phyloP scores from a whole-genome alignment of 352 stramenopile genomes.

The Pythium utonaiense region DNA sequence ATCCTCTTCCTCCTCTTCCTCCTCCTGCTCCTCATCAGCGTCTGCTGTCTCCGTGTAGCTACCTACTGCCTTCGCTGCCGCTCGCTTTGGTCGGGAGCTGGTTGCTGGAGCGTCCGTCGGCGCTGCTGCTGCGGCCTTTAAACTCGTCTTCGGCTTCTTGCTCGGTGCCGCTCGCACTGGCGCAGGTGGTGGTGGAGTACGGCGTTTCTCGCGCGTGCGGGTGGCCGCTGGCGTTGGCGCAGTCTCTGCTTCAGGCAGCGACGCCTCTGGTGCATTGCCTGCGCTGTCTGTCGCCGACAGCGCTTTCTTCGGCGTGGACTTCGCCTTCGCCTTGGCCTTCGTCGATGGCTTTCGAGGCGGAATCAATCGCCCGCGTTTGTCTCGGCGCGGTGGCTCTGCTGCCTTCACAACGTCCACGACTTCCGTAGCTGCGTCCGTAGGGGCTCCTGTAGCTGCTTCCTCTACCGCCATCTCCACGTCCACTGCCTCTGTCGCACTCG shows the following conservation, averaged over 20 bases:
- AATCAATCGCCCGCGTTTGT: background rate
- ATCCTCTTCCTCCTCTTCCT: slow-evolving; percentile 1
- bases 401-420: background rate
- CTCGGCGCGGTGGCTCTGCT: background rate
- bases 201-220: slow-evolving; percentile 7
- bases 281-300: background rate
- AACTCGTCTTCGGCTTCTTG: background rate
- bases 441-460: no score
- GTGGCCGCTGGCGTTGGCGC: background rate
- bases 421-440: background rate
- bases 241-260: background rate
- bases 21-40: background rate
- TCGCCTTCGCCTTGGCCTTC: background rate
- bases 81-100: slow-evolving; percentile 1
- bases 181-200: background rate
- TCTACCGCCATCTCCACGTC: background rate
- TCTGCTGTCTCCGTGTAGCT: slow-evolving; percentile 2
- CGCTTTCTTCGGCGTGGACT: background rate
- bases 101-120: background rate
- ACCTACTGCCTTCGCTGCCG: background rate
- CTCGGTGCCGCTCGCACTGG: background rate
- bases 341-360: background rate
- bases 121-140: background rate
- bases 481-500: background rate
- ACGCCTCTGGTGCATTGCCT: background rate